A percentile compares a stretch with the other conserved stretches of the same genome.
Evolutionary conservation across 768 basidiomycete species (phyloP).

Genomic region (Leucosporidium yakuticum): DNA sequence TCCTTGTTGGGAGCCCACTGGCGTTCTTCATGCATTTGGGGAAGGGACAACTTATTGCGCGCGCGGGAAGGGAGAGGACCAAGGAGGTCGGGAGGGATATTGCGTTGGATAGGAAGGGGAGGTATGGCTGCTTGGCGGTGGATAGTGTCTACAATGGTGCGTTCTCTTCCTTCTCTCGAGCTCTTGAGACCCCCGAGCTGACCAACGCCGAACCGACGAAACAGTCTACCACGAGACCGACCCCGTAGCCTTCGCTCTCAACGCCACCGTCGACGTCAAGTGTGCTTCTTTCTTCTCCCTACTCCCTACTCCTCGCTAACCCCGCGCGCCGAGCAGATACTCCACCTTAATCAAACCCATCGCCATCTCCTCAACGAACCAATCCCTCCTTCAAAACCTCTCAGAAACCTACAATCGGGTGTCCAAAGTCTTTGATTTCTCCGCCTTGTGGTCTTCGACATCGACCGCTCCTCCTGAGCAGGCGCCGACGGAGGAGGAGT

Average conservation of each 20-base stretch:
- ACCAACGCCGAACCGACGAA: constrained; percentile 4
- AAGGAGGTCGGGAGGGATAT: constrained; percentile 28
- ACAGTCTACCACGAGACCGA: constrained; percentile 35
- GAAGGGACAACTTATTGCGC: constrained; percentile 36
- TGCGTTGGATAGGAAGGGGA: constrained; percentile 32
- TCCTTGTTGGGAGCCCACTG: constrained; percentile 36
- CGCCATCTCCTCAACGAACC: constrained; percentile 32
- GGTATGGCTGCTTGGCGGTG: constrained; percentile 31
- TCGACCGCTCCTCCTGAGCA: constrained; percentile 12
- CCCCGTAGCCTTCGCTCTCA: constrained; percentile 35
- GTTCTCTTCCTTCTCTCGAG: background rate
- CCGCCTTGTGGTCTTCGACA: constrained; percentile 26
- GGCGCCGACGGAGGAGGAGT: constrained; percentile 7
- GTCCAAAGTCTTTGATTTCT: constrained; percentile 26
- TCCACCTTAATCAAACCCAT: constrained; percentile 36
- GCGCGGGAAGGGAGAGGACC: constrained; percentile 31
- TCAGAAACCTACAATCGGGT: constrained; percentile 29
- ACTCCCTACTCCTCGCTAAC: background rate
- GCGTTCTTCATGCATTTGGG: constrained; percentile 37
- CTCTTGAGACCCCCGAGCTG: too few species aligned
- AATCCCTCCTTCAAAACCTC: constrained; percentile 33
- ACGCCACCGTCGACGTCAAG: constrained; percentile 33
- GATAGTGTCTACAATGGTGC: constrained; percentile 25
- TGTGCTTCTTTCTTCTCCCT: background rate
- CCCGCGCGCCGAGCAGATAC: constrained; percentile 6